phyloP scores from a whole-genome alignment of 768 basidiomycete species.

The Fomitopsis serialis region DNA sequence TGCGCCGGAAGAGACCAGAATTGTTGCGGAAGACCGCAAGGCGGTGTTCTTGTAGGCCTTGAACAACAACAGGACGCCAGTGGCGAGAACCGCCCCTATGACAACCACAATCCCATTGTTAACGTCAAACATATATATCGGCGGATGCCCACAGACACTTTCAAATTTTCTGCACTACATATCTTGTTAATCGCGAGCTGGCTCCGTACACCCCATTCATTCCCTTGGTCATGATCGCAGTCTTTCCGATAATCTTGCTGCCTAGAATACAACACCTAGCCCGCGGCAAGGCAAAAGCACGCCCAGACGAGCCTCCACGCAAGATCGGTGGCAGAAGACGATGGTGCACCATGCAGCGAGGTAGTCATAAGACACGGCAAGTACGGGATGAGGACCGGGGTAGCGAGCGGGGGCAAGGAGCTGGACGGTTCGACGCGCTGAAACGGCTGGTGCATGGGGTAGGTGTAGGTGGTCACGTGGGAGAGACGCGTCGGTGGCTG shows the following conservation, averaged over 20 bases:
- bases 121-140: not conserved
- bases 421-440: not conserved
- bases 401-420: not conserved
- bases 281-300: no score
- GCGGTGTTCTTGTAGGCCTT: no score
- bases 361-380: not conserved
- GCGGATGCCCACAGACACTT: not conserved
- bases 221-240: no score
- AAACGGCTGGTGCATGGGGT: not conserved
- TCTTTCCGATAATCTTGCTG: no score
- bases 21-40: no score
- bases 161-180: not conserved
- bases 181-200: not conserved
- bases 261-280: no score
- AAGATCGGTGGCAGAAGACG: no score
- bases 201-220: no score
- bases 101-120: not conserved
- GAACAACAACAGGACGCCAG: not conserved
- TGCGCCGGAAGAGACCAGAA: no score
- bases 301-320: no score
- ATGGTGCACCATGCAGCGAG: no score
- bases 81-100: not conserved
- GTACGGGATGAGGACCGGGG: not conserved
- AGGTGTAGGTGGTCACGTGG: not conserved
- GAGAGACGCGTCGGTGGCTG: conserved; percentile 1